A percentile compares a stretch with the other conserved stretches of the same genome.
Conservation (phyloP, 495 filamentous ascomycete genomes). For the Talaromyces ruber region DNA sequence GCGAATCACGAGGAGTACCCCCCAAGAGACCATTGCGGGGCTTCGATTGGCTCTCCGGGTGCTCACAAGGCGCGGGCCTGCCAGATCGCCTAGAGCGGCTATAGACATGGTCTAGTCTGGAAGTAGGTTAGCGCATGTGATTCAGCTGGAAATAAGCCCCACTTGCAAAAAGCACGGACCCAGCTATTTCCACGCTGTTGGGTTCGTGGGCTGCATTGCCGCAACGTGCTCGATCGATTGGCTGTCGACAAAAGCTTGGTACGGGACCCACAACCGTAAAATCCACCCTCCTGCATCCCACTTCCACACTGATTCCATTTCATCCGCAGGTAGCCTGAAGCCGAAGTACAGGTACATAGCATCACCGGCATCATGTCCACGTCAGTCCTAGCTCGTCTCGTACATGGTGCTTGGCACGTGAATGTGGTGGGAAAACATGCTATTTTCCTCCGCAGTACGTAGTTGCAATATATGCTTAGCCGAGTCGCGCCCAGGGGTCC, state of each 20-base stretch:
- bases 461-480: background rate
- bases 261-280: background rate
- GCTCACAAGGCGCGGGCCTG: background rate
- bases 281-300: background rate
- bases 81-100: constrained; percentile 2
- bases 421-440: background rate
- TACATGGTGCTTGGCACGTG: background rate
- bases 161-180: background rate
- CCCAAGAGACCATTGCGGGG: background rate
- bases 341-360: background rate
- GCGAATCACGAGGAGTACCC: background rate
- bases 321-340: background rate
- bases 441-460: background rate
- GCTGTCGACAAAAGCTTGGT: background rate
- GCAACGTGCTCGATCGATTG: constrained; percentile 1
- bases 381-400: background rate
- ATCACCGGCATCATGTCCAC: background rate
- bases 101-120: background rate
- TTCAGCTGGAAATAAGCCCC: background rate
- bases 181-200: background rate
- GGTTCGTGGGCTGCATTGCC: background rate
- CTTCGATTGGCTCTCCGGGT: background rate
- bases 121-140: background rate
- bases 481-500: background rate
- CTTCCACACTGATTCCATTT: background rate